Evolutionary conservation across 139 green algal species (phyloP), one percentile per base, ranked within the genome.

Genomic region (Micromonas commoda): DNA sequence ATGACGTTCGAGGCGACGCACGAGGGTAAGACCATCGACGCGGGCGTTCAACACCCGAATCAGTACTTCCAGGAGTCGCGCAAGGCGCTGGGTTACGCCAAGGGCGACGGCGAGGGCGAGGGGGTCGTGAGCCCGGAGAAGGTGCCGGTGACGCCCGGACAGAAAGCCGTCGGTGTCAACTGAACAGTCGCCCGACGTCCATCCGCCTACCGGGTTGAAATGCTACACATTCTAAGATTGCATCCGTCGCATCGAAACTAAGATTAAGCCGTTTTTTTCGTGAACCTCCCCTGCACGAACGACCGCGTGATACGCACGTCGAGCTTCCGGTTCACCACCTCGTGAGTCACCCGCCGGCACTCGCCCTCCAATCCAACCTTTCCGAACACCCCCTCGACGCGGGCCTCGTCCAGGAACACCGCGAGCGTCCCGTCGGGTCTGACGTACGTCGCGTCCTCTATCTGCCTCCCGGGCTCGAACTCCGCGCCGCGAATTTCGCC

Each of bases 1-100:
- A 73, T 84, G n/a, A 85, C 86, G 1, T 98, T 94, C 80, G 91
- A 97, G 84, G 92, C 90, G 24, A 77, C 90, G 61, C 85, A 92
- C 61, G 86, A 84, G 53, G 39, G 31, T 16, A 85, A 81, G 28
- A 45, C 80, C 16, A 91, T 89, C 77, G 93, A 97, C 21, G 83
- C 84, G 19, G 93, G 93, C 71, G 93, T 98, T 80, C 94, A 96
- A 72, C 90, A 96, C 80, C 94, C 94, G 67, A 93, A 96, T 79
- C 90, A 96, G 86, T 96, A 96, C 73, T 94, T 86, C 75, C 79
- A 86, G 37, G 87, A 94, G 79, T 91, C 86, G 78, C 79, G 87
- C 0, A 86, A 85, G 63, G 78, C 65, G 21, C 29, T 61, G 13
- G 37, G 37, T 13, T 35, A 57, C 45, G 45, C 9, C 45, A 16